These are phyloP conservation scores for Colletotrichum somersetense DNA, from an alignment of 2,329 filamentous ascomycete species.

Conservation along the genomic window DNA sequence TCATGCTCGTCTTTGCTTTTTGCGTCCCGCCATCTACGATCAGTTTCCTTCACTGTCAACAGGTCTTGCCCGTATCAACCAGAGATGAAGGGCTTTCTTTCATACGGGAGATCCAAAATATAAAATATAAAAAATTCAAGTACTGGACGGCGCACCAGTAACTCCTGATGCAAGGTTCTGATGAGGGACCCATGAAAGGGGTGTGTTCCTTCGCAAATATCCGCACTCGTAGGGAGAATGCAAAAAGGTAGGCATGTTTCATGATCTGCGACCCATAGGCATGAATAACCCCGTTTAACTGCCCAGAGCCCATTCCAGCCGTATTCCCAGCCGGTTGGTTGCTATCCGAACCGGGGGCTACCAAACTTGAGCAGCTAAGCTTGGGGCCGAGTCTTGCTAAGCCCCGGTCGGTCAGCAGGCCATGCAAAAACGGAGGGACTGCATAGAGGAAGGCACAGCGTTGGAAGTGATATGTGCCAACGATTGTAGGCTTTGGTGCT, in stretches of 20 bases:
- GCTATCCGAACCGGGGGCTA: slow-evolving; percentile 2
- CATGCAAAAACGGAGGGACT: neutral
- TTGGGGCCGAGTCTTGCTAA: slow-evolving; percentile 2
- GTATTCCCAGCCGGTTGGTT: slow-evolving; percentile 19
- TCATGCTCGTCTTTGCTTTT: slow-evolving; percentile 8
- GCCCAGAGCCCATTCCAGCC: slow-evolving; percentile 10
- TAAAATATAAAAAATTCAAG: neutral
- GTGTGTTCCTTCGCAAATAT: neutral
- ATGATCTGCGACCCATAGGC: neutral
- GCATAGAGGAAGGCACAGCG: neutral
- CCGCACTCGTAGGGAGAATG: slow-evolving; percentile 15
- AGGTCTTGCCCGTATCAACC: neutral
- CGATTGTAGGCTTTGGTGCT: neutral
- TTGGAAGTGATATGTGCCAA: neutral
- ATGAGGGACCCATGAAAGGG: neutral
- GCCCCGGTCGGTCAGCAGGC: neutral
- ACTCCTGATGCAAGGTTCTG: neutral
- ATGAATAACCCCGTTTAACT: neutral
- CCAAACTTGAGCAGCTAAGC: neutral
- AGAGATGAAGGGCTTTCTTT: neutral
- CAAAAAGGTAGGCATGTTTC: neutral
- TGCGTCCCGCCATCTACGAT: slow-evolving; percentile 14
- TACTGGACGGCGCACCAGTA: neutral
- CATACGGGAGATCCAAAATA: neutral
- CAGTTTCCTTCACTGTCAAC: neutral